phyloP scores from a whole-genome alignment of 2,329 filamentous ascomycete species.

The Trichoderma sp. region DNA sequence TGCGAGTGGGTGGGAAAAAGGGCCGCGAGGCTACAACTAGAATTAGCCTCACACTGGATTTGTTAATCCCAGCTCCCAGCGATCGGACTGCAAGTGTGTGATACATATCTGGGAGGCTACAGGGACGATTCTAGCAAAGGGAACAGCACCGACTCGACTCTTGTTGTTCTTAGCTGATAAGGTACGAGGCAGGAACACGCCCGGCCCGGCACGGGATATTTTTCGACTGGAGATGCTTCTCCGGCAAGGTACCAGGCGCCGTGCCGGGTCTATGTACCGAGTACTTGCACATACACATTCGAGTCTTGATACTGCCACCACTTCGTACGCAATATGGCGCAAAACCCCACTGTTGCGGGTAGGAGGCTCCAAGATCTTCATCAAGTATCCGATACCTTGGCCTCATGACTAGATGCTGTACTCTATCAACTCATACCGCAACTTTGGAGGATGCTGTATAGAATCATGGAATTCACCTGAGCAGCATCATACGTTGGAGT shows the following conservation, averaged over 20 bases:
- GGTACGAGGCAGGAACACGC: slow-evolving; percentile 15
- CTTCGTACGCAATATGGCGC: slow-evolving; percentile 11
- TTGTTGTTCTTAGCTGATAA: neutral
- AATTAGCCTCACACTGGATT: slow-evolving; percentile 4
- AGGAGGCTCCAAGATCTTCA: neutral
- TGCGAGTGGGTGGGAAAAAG: neutral
- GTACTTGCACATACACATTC: neutral
- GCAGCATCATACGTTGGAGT: slow-evolving; percentile 6
- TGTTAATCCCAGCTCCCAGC: neutral
- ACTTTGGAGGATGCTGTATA: neutral
- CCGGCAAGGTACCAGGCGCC: neutral
- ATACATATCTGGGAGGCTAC: slow-evolving; percentile 8
- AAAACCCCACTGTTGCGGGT: neutral
- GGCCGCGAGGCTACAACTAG: neutral
- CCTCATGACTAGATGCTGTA: neutral
- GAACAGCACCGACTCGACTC: slow-evolving; percentile 14
- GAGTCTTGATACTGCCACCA: neutral
- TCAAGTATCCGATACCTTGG: slow-evolving; percentile 4
- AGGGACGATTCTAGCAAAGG: neutral
- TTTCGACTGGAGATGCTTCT: neutral
- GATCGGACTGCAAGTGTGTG: slow-evolving; percentile 16
- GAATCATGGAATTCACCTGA: neutral
- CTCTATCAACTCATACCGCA: neutral
- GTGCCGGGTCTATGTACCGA: neutral
- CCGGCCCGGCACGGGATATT: slow-evolving; percentile 12